phyloP scores from a whole-genome alignment of 768 basidiomycete genomes.

The Lentinula raphanica region DNA sequence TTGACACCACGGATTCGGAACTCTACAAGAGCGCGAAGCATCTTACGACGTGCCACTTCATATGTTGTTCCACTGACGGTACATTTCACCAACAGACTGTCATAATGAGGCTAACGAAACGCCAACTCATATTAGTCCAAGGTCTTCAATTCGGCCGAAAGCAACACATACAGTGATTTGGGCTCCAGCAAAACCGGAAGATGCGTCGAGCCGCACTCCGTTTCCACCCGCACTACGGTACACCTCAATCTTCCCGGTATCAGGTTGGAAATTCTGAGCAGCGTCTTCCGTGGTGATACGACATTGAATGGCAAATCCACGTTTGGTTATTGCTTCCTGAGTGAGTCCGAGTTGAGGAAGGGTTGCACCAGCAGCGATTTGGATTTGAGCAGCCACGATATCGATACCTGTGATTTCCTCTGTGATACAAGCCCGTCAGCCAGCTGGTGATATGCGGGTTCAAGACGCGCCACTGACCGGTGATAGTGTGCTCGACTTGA shows the following conservation, averaged over 20 bases:
- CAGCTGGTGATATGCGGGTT: neutral
- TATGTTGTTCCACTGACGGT: slow-evolving; percentile 95
- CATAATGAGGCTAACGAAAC: slow-evolving; percentile 84
- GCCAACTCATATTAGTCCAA: neutral
- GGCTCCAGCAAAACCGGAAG: slow-evolving; percentile 96
- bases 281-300: slow-evolving; percentile 98
- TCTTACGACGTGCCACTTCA: slow-evolving; percentile 97
- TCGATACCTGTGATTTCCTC: slow-evolving; percentile 99
- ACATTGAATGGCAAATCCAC: slow-evolving; percentile 97
- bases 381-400: slow-evolving; percentile 98
- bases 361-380: slow-evolving; percentile 98
- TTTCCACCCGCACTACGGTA: slow-evolving; percentile 99
- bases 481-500: slow-evolving; percentile 99
- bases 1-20: slow-evolving; percentile 99
- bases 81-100: slow-evolving; percentile 95
- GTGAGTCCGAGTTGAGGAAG: slow-evolving; percentile 92
- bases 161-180: slow-evolving; percentile 80
- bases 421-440: slow-evolving; percentile 23
- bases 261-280: slow-evolving; percentile 88
- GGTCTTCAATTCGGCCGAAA: neutral
- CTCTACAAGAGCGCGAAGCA: slow-evolving; percentile 98
- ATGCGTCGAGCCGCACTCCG: slow-evolving; percentile 94
- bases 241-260: slow-evolving; percentile 98
- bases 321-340: slow-evolving; percentile 92
- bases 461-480: slow-evolving; percentile 48